Evolutionary conservation across 1,139 yeast species (phyloP), one percentile per base, ranked within the genome.

Genomic region (Suhomyces taliae): DNA sequence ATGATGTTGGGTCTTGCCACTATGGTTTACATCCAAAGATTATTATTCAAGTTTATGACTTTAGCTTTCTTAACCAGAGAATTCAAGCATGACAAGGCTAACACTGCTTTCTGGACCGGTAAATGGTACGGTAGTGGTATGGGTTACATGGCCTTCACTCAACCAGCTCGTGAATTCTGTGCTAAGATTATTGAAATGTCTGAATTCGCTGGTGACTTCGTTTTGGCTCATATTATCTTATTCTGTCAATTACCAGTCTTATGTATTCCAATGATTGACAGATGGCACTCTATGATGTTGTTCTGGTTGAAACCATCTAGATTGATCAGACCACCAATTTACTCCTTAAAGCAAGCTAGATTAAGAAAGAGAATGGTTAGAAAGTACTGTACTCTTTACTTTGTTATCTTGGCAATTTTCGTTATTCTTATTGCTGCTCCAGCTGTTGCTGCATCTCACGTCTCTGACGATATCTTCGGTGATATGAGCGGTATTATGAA

Each of bases 51-150:
- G 78, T 69, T 88, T 61, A 76, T 93, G 78, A 88, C 97, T 15
- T 74, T 87, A 48, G 71, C 82, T 57, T 74, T 85, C 72, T 80
- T 93, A 67, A 91, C 99, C 45, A 86, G 99, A 78, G 99, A 93
- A 74, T 91, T 90, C 78, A 93, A 91, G 83, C 91, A 90, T 62
- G 99, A 95, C 71, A 91, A 87, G 67, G 81, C 99, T 39, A 93
- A 93, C 75, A 86, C 96, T 60, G 98, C 99, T 29, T 93, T 95
- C 93, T 93, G 99, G 99, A 87, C 96, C 53, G 99, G 99, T 80
- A 91, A 91, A 72, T 93, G 99, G 99, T 90, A 91, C 71, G 91
- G 95, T 53, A 78, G 90, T 54, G 95, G 96, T 64, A 76, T 93
- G 74, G 99, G 99, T 53, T 86, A 88, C 84, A 85, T 88, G 83